phyloP scores from a whole-genome alignment of 1,284 basidiomycete species.

The Ganoderma multipileum region DNA sequence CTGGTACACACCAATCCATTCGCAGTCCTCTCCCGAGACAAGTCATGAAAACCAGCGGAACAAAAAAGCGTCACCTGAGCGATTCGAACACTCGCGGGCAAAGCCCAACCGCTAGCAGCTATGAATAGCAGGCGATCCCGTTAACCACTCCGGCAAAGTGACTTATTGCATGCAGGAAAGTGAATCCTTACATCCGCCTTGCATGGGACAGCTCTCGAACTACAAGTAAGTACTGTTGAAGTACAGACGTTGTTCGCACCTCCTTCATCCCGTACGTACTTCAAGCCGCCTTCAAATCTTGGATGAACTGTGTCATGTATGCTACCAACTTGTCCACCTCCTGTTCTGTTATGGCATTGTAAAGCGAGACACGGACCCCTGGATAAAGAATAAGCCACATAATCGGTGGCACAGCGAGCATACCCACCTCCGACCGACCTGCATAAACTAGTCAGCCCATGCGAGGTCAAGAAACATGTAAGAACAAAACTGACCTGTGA shows the following conservation, averaged over 20 bases:
- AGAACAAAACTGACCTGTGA: conserved; percentile 76
- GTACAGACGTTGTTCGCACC: too few relatives aligned
- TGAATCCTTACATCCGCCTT: too few relatives aligned
- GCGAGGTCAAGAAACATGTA: background rate
- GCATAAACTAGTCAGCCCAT: conserved; percentile 6
- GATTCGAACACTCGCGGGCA: conserved; percentile 89
- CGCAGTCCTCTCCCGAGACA: background rate
- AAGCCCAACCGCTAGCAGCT: conserved; percentile 75
- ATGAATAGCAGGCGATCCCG: conserved; percentile 85
- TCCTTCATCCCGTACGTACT: background rate
- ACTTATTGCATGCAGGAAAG: conserved; percentile 40
- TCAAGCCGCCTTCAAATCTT: conserved; percentile 9
- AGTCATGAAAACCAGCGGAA: background rate
- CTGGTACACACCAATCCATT: background rate
- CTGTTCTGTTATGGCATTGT: conserved; percentile 93
- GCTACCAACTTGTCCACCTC: conserved; percentile 67
- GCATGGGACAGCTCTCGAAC: too few relatives aligned
- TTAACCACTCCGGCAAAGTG: conserved; percentile 93
- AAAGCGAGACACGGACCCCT: conserved; percentile 92
- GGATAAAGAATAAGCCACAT: conserved; percentile 29
- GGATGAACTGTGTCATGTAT: conserved; percentile 66
- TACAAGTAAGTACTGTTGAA: too few relatives aligned
- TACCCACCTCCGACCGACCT: conserved; percentile 71
- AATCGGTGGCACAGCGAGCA: conserved; percentile 6
- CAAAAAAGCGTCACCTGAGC: conserved; percentile 82